These are phyloP conservation scores for Eleusine indica DNA, from an alignment of 176 grass and related monocot genomes.

Conservation along the genomic window DNA sequence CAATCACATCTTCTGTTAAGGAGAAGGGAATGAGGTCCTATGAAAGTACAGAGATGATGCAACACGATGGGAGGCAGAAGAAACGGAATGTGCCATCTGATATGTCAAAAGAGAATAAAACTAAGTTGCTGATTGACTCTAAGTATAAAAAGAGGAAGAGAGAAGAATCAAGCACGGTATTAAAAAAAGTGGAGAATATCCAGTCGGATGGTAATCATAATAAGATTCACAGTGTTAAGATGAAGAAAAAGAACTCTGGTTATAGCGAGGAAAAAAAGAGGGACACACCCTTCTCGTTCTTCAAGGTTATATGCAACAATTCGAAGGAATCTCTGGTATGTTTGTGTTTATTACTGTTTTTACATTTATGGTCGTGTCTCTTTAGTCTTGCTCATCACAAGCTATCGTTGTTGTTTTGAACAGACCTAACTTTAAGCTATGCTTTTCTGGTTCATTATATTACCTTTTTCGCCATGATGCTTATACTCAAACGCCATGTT, in stretches of 20 bases:
- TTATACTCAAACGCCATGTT: not conserved
- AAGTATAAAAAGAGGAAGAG: conserved; percentile 26
- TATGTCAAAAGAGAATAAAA: conserved; percentile 27
- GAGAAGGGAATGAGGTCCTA: conserved; percentile 14
- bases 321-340: conserved; percentile 60
- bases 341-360: conserved; percentile 13
- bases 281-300: conserved; percentile 33
- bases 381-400: conserved; percentile 18
- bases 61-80: not conserved
- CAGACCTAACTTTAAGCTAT: not conserved
- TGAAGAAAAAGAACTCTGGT: conserved; percentile 8
- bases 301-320: conserved; percentile 46
- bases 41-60: conserved; percentile 6
- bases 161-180: not conserved
- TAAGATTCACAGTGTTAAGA: not conserved
- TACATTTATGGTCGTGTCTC: not conserved
- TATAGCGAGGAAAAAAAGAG: not conserved
- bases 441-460: conserved; percentile 11
- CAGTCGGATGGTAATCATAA: not conserved
- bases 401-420: not conserved
- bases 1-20: conserved; percentile 11
- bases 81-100: not conserved
- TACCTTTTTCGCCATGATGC: not conserved
- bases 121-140: not conserved
- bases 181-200: not conserved